A percentile compares a stretch with the other conserved stretches of the same genome.
These are phyloP conservation scores for Fraxinus greggii DNA, from an alignment of 305 asterid species.

Conservation along the genomic window DNA sequence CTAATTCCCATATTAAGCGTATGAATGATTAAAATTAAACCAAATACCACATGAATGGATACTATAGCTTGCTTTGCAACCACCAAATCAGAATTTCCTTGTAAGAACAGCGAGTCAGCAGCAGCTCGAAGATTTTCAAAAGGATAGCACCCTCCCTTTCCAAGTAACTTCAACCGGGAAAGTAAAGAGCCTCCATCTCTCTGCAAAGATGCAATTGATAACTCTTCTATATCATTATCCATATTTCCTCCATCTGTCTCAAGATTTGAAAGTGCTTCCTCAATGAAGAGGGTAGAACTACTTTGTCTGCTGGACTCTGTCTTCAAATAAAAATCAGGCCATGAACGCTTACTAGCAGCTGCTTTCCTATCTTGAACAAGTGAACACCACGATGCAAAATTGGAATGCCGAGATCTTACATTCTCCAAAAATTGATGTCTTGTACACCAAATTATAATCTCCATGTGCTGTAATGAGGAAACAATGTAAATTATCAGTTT, in stretches of 20 bases:
- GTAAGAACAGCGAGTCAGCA: slow-evolving; percentile 80
- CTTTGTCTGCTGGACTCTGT: slow-evolving; percentile 40
- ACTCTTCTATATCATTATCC: slow-evolving; percentile 49
- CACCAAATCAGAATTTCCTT: slow-evolving; percentile 84
- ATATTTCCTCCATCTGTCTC: slow-evolving; percentile 54
- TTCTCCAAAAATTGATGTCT: slow-evolving; percentile 73
- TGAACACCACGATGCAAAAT: slow-evolving; percentile 61
- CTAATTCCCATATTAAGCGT: background rate
- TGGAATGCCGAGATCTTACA: slow-evolving; percentile 51
- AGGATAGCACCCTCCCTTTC: slow-evolving; percentile 79
- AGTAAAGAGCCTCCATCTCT: slow-evolving; percentile 43
- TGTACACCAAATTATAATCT: slow-evolving; percentile 85
- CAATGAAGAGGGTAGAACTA: slow-evolving; percentile 69
- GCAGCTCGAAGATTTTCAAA: slow-evolving; percentile 77
- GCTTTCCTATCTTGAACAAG: slow-evolving; percentile 65
- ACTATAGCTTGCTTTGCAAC: slow-evolving; percentile 92
- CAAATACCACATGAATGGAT: slow-evolving; percentile 43
- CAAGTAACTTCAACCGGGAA: slow-evolving; percentile 56
- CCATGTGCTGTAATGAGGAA: slow-evolving; percentile 69
- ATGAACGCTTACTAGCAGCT: slow-evolving; percentile 69
- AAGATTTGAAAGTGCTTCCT: slow-evolving; percentile 84
- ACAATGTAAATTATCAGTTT: background rate
- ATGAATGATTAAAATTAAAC: slow-evolving; percentile 1
- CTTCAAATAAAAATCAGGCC: slow-evolving; percentile 58
- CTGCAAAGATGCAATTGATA: slow-evolving; percentile 44